Conservation (phyloP, 176 grass and related monocot species). For the Musa schizocarpa region DNA sequence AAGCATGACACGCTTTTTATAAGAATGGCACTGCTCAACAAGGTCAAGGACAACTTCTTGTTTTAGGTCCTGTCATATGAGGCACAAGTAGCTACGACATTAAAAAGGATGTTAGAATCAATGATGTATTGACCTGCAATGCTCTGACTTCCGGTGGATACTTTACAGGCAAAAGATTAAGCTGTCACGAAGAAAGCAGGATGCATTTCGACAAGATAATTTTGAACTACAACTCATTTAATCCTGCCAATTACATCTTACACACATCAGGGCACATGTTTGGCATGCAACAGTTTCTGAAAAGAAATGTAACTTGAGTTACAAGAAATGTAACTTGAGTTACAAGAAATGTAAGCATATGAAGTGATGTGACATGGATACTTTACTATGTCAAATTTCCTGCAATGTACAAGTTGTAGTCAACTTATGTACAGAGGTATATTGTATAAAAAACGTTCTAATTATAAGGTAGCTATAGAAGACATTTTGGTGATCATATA, state of each 20-base stretch:
- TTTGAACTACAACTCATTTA: not conserved
- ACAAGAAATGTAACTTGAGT: not conserved
- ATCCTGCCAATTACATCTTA: not conserved
- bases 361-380: not conserved
- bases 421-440: no score
- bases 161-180: not conserved
- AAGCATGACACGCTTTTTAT: conserved; percentile 69
- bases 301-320: not conserved
- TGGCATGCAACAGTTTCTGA: not conserved
- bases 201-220: not conserved
- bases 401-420: not conserved
- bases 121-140: not conserved
- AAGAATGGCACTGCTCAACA: conserved; percentile 79
- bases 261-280: not conserved
- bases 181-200: not conserved
- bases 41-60: conserved; percentile 90
- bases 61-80: conserved; percentile 56
- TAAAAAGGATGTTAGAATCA: not conserved
- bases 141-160: not conserved
- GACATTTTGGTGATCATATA: no score
- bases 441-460: no score
- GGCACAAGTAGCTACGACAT: conserved; percentile 12
- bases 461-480: no score
- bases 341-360: not conserved
- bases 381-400: not conserved